Base-by-base conservation (phyloP, 768 basidiomycete genomes). In the Russula earlei region DNA sequence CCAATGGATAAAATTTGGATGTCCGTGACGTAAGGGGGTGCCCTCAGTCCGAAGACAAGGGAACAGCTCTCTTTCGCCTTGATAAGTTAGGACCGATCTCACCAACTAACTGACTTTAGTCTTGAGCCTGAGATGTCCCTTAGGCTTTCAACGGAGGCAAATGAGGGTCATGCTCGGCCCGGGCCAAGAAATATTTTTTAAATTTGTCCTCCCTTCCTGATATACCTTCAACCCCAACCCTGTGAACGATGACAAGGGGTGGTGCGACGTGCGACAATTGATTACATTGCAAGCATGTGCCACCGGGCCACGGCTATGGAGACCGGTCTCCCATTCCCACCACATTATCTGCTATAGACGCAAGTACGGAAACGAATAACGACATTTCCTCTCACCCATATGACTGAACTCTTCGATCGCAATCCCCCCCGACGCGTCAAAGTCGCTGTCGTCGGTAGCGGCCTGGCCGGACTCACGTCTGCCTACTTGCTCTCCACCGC, bases 381-480 rank as follows among this genome's bases (percentile, higher is more conserved):
- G 11, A 33, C 29, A 3, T 6, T 20, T 12, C 3, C 49, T 11
- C 24, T 27, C 10, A 6, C 38, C 8, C 19, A 24, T 27, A 38
- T 22, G 50, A 27, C 15, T 9, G 44, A 22, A 25, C 17, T 9
- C 24, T n/a, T 10, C 11, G 14, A 34, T 19, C 20, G 45, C 19
- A 36, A 22, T 37, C 19, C 5, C 5, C 27, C 29, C 12, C 48
- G 49, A 22, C 67, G 71, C 54, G 72, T 65, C 34, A 81, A 81
- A 58, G 80, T 89, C 29, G 85, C 85, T 2, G 75, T 89, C 31
- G 67, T 88, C 12, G 87, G 87, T 12, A 82, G 78, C 54, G 87
- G 87, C 20, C 75, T 91, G 5, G 84, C 87, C 22, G 86, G 86
- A 4, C 73, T 89, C 24, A 83, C 85, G 0, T 76, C 84, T 24